These are phyloP conservation scores for Pseudocercospora fijiensis DNA, from an alignment of 2,329 filamentous ascomycete genomes.

Conservation along the genomic window DNA sequence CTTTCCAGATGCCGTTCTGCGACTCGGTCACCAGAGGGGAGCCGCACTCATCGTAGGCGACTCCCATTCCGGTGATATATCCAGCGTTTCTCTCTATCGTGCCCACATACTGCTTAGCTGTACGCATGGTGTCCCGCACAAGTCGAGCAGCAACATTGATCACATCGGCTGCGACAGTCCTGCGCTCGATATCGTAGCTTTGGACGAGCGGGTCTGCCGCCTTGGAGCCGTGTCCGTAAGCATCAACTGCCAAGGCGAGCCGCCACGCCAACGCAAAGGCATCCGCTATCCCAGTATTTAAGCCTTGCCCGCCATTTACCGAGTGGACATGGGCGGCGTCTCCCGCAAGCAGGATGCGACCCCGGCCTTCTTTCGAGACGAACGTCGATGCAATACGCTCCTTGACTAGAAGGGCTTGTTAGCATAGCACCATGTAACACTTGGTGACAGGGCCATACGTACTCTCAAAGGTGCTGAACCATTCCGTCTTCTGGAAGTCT, in stretches of 20 bases:
- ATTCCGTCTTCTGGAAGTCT: conserved; percentile 19
- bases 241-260: background rate
- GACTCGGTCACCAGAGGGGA: conserved; percentile 8
- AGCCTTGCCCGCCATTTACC: conserved; percentile 42
- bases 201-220: background rate
- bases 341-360: conserved; percentile 34
- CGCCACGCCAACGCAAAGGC: conserved; percentile 41
- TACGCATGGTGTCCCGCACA: conserved; percentile 12
- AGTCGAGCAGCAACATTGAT: conserved; percentile 17
- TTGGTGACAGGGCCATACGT: background rate
- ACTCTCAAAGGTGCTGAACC: conserved; percentile 19
- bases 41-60: conserved; percentile 6
- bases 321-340: conserved; percentile 41
- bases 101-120: conserved; percentile 15
- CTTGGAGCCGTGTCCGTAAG: background rate
- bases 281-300: conserved; percentile 43
- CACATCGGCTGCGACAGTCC: conserved; percentile 14
- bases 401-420: conserved; percentile 9
- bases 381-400: conserved; percentile 17
- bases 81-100: conserved; percentile 18
- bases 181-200: conserved; percentile 16
- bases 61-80: conserved; percentile 17
- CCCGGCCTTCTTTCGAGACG: conserved; percentile 9
- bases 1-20: conserved; percentile 12
- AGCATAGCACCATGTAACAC: background rate